phyloP scores from a whole-genome alignment of 495 filamentous ascomycete genomes.

The Aspergillus bridgeri region DNA sequence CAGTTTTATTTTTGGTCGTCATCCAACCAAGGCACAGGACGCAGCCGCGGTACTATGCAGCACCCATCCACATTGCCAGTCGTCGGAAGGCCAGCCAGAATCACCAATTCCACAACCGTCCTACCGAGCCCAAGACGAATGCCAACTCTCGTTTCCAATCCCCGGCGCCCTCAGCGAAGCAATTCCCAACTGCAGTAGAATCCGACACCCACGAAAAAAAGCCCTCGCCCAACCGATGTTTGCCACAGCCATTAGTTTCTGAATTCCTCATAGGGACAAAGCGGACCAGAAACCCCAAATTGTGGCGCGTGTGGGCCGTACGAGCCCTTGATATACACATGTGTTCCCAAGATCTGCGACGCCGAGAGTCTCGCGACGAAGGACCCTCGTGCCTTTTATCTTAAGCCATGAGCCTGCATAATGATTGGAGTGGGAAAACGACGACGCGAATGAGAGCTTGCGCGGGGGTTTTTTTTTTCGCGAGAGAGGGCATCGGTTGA shows the following conservation, averaged over 20 bases:
- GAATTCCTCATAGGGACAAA: constrained; percentile 42
- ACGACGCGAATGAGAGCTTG: not conserved
- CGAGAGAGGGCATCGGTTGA: not conserved
- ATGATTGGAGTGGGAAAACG: constrained; percentile 6
- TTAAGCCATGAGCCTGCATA: constrained; percentile 28
- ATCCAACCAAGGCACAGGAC: constrained; percentile 34
- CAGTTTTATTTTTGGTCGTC: constrained; percentile 51
- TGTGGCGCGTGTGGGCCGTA: constrained; percentile 22
- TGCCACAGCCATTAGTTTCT: constrained; percentile 50
- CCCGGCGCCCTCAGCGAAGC: constrained; percentile 1
- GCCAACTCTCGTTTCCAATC: constrained; percentile 1
- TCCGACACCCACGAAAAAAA: not conserved
- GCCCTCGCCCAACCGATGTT: constrained; percentile 19
- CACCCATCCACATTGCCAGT: constrained; percentile 11
- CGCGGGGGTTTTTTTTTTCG: too few relatives aligned
- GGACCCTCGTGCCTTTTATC: constrained; percentile 23
- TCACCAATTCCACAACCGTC: constrained; percentile 20
- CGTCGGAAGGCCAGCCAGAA: constrained; percentile 10
- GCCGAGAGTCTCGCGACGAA: constrained; percentile 20
- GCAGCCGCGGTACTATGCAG: constrained; percentile 33
- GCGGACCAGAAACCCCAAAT: constrained; percentile 46
- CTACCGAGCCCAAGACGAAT: constrained; percentile 4
- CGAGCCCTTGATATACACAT: constrained; percentile 27
- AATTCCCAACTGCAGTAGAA: constrained; percentile 6
- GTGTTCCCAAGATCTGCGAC: constrained; percentile 14